phyloP scores from a whole-genome alignment of 2,329 filamentous ascomycete species.

The Curvularia lunata region DNA sequence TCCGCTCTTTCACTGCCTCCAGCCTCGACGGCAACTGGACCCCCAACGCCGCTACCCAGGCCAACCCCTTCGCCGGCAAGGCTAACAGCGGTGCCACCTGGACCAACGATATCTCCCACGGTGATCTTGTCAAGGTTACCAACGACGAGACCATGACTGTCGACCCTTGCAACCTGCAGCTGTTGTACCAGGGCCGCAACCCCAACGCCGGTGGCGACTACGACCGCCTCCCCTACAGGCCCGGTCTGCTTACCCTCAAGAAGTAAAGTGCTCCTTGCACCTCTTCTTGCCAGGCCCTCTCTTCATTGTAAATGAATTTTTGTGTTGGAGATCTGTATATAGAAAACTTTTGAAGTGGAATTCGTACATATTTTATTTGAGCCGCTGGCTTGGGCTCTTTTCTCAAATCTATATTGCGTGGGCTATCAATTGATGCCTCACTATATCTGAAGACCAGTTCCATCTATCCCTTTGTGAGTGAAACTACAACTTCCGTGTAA shows the following conservation, averaged over 20 bases:
- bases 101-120: conserved; percentile 72
- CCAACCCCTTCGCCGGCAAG: conserved; percentile 69
- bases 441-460: neutral
- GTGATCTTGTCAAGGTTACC: conserved; percentile 64
- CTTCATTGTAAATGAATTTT: conserved; percentile 15
- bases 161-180: conserved; percentile 68
- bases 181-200: conserved; percentile 67
- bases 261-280: conserved; percentile 4
- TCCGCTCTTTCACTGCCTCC: conserved; percentile 69
- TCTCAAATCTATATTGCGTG: neutral
- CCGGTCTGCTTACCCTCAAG: conserved; percentile 46
- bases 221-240: conserved; percentile 59
- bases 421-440: conserved; percentile 3
- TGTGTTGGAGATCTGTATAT: conserved; percentile 12
- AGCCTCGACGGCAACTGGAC: conserved; percentile 66
- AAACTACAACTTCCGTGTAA: neutral
- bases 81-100: conserved; percentile 68
- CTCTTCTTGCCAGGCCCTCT: neutral
- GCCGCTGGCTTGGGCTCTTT: neutral
- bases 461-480: neutral
- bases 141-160: conserved; percentile 68
- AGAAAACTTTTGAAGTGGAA: conserved; percentile 3
- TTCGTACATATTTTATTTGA: neutral
- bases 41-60: conserved; percentile 61
- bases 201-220: conserved; percentile 57